phyloP scores from a whole-genome alignment of 108 stramenopile genomes.

The Cyclotella choctawhatcheeana region DNA sequence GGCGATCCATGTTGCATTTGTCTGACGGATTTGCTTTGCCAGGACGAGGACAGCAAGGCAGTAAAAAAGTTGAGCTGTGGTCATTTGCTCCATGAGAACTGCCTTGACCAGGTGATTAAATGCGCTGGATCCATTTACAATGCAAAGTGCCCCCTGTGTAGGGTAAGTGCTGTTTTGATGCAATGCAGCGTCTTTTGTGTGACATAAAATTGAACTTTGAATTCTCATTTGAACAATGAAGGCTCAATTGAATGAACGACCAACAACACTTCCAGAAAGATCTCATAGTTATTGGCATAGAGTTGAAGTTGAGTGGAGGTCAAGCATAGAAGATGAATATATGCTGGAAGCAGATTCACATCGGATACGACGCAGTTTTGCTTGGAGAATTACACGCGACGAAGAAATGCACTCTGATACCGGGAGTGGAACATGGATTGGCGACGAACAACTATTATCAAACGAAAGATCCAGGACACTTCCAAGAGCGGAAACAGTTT shows the following conservation, averaged over 20 bases:
- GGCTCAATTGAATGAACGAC: background rate
- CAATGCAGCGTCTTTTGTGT: background rate
- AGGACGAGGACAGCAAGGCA: no score
- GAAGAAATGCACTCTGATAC: background rate
- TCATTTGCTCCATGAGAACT: conserved; percentile 7
- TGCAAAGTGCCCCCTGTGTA: conserved; percentile 12
- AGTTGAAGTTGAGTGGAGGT: background rate
- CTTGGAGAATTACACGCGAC: background rate
- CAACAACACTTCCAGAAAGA: background rate
- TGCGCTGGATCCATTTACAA: background rate
- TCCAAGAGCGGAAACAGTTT: background rate
- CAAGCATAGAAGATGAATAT: conserved; percentile 1
- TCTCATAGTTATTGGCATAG: background rate
- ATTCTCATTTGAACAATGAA: background rate
- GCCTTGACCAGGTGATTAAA: background rate
- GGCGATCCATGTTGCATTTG: conserved; percentile 3
- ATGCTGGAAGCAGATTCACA: background rate
- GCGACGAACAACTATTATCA: background rate
- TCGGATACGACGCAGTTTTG: background rate
- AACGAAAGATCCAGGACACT: background rate
- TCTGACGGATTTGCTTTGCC: background rate
- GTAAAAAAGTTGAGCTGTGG: background rate
- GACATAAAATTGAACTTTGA: background rate
- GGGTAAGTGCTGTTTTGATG: background rate
- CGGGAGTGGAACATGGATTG: background rate